Evolutionary conservation across 2,329 filamentous ascomycete species (phyloP), one percentile per base, ranked within the genome.

Genomic region (Pleoardoris graminearum): DNA sequence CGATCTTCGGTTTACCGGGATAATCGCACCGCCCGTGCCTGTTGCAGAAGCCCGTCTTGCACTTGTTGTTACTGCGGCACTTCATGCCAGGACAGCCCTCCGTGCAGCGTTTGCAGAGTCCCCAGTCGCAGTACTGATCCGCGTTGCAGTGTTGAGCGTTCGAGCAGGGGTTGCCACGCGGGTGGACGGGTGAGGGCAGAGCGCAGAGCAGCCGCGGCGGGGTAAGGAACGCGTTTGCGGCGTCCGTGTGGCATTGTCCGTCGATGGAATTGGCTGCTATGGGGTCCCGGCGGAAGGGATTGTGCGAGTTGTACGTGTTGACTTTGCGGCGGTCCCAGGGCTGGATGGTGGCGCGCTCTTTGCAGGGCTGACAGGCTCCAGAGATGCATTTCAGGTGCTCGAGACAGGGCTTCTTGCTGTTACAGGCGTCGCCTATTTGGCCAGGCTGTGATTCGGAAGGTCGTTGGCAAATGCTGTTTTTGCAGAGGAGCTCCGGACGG

Each of bases 11-110:
- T 45, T 61, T 50, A 0, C 58, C 58, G 0, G 62, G 45, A 21
- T 70, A 70, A 53, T 72, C 69, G 30, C 70, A 73, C 0, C 60
- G 53, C 0, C 64, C 68, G 29, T 65, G 48, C 1, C 43, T 41
- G 17, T 72, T 73, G 30, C 70, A 73, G 41, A 60, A 67, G 0
- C 69, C 69, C 0, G 68, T 71, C 46, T 68, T 70, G 32, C 70
- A 72, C n/a, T 54, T 59, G 27, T 65, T 63, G 32, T 61, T 66
- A 23, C 53, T 63, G 27, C 53, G 60, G 53, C 70, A 73, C 0
- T 42, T 46, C 0, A 55, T 53, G 4, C 68, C 68, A 4, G 69
- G 57, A 44, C 68, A 71, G 0, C 57, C 48, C 17, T 65, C 64
- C 0, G 27, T 48, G 36, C 70, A 73, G 0, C 54, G 23, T 7